Evolutionary conservation across 345 rosid genomes (phyloP), one percentile per base, ranked within the genome.

Genomic region (Angophora floribunda): DNA sequence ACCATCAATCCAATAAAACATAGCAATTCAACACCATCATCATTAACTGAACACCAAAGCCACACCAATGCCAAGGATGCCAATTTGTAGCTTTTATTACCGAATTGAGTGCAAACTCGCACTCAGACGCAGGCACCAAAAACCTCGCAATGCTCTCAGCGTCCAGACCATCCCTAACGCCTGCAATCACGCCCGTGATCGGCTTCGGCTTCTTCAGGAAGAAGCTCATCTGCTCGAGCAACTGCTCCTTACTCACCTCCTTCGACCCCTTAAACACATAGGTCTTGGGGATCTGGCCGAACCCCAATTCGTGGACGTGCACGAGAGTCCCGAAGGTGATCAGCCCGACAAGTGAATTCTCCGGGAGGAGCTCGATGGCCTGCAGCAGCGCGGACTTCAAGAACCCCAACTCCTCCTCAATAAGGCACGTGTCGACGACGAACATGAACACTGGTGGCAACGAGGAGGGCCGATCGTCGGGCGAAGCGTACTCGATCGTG

Each of bases 291-390:
- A 95, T 93, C 88, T 95, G 95, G 52, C 92, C 90, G 86, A 95
- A 96, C 45, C 99, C 99, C 4, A 98, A 92, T 89, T 98, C 99
- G 91, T 98, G 97, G 55, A 98, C 97, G 57, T 95, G 96, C 85
- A 97, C 98, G 2, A 93, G 91, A 5, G 93, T 91, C 30, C 98
- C 99, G 45, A 95, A 97, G 32, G 99, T 95, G 75, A 98, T 92
- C 89, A 97, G 92, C 26, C 99, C 99, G 13, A 98, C 94, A 47
- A 97, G 92, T 67, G 98, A 96, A 7, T 93, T 89, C 45, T 95
- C 98, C 0, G 98, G 95, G 85, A 98, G 91, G 47, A 96, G 95
- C 70, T 94, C 95, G 51, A 98, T 88, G 41, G 98, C 98, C 94
- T 93, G 98, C 51, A 95, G 93, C 89, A 97, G 94, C 59, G 99